These are phyloP conservation scores for Metarhizium humberi DNA, from an alignment of 2,329 filamentous ascomycete genomes.

Conservation along the genomic window DNA sequence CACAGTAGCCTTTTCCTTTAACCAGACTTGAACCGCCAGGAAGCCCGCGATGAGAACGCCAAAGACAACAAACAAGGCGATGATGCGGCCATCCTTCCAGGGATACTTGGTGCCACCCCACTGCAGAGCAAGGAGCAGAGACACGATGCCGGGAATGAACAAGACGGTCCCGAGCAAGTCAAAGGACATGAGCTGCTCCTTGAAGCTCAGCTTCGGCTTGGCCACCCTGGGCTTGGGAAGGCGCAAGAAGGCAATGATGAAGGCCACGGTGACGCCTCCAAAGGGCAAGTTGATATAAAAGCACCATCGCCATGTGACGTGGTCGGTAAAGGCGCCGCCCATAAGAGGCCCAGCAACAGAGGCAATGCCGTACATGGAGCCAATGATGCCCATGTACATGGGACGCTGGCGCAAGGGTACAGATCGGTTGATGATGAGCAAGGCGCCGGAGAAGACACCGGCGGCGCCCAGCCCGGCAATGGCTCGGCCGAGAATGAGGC, in stretches of 20 bases:
- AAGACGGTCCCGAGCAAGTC: slow-evolving; percentile 20
- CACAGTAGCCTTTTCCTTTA: slow-evolving; percentile 12
- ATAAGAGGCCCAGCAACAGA: slow-evolving; percentile 24
- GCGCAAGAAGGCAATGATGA: slow-evolving; percentile 17
- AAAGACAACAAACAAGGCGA: slow-evolving; percentile 7
- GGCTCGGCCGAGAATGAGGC: slow-evolving; percentile 26
- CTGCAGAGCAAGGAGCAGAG: slow-evolving; percentile 39
- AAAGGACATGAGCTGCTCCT: slow-evolving; percentile 4
- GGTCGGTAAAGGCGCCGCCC: slow-evolving; percentile 25
- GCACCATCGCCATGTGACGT: slow-evolving; percentile 30
- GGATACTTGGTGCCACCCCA: slow-evolving; percentile 33
- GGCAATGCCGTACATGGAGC: slow-evolving; percentile 37
- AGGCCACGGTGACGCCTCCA: slow-evolving; percentile 22
- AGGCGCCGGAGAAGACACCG: slow-evolving; percentile 34
- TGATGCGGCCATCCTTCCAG: slow-evolving; percentile 9
- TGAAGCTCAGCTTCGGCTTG: slow-evolving; percentile 7
- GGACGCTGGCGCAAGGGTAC: slow-evolving; percentile 24
- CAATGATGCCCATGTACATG: slow-evolving; percentile 25
- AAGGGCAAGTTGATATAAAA: slow-evolving; percentile 32
- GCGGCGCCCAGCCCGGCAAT: slow-evolving; percentile 31
- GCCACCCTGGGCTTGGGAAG: slow-evolving; percentile 8
- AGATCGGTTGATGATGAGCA: slow-evolving; percentile 31
- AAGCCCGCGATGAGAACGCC: slow-evolving; percentile 14
- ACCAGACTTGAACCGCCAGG: slow-evolving; percentile 22
- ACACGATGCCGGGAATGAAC: slow-evolving; percentile 29